Evolutionary conservation across 2,329 filamentous ascomycete genomes (phyloP).

Genomic region (Aspergillus neoniger): DNA sequence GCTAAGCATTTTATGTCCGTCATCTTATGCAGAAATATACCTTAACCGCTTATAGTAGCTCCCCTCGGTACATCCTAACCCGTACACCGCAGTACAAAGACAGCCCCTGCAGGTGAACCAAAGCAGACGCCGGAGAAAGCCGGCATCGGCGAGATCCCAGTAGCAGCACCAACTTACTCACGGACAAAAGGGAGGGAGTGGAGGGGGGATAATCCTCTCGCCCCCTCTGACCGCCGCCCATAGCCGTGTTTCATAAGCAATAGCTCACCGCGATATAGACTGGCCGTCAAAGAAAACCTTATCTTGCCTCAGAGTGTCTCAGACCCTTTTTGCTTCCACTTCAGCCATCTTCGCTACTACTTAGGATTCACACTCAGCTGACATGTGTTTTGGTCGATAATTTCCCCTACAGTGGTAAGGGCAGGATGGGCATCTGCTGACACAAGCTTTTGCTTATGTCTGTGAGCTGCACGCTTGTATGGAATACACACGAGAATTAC

Average conservation of each 20-base stretch:
- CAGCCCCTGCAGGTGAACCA: neutral
- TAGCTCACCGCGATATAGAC: neutral
- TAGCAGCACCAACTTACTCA: neutral
- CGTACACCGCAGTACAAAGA: neutral
- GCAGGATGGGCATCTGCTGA: neutral
- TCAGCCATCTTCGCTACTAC: too few relatives aligned
- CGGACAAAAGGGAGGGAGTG: neutral
- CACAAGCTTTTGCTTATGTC: neutral
- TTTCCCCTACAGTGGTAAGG: neutral
- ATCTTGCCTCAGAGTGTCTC: neutral
- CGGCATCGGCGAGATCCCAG: neutral
- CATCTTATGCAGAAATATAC: neutral
- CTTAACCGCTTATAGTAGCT: neutral
- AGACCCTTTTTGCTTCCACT: neutral
- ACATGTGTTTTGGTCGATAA: neutral
- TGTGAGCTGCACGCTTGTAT: neutral
- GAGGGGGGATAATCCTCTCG: too few relatives aligned
- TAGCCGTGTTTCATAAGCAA: neutral
- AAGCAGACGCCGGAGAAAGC: neutral
- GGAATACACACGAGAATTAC: too few relatives aligned
- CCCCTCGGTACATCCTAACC: neutral
- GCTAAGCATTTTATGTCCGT: too few relatives aligned
- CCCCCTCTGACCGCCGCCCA: neutral
- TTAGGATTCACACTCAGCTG: too few relatives aligned
- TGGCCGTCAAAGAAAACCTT: neutral